These are phyloP conservation scores for Moringa oleifera DNA, from an alignment of 345 rosid species.

Conservation along the genomic window DNA sequence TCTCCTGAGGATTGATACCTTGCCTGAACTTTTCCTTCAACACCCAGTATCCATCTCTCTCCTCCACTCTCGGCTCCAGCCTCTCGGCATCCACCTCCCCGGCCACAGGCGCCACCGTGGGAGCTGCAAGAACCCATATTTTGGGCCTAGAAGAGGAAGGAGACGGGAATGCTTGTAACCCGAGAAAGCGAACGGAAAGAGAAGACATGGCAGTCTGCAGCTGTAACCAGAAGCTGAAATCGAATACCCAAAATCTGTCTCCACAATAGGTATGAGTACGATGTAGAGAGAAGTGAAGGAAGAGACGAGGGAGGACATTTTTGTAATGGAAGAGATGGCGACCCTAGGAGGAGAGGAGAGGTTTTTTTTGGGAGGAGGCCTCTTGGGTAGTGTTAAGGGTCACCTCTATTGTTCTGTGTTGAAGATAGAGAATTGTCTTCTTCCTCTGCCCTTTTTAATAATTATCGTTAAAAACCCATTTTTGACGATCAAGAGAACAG, in stretches of 20 bases:
- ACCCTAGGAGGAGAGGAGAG: conserved; percentile 15
- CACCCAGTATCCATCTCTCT: conserved; percentile 64
- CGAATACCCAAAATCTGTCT: background rate
- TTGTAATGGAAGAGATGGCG: conserved; percentile 37
- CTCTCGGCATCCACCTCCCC: conserved; percentile 39
- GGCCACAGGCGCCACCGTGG: conserved; percentile 22
- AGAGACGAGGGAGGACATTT: conserved; percentile 25
- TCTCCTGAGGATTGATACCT: conserved; percentile 87
- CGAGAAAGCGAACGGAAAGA: conserved; percentile 42
- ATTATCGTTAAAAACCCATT: too few species aligned
- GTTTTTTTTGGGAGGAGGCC: conserved; percentile 18
- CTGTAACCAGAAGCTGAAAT: background rate
- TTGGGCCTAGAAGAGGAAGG: conserved; percentile 35
- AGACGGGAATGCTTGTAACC: conserved; percentile 26
- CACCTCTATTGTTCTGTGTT: conserved; percentile 20
- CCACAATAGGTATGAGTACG: background rate
- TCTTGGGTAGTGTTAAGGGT: conserved; percentile 52
- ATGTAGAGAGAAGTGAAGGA: conserved; percentile 1
- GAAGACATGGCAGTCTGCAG: conserved; percentile 33
- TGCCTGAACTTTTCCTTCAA: conserved; percentile 82
- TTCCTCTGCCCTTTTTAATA: background rate
- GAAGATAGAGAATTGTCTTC: background rate
- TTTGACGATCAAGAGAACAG: too few species aligned
- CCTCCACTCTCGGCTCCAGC: conserved; percentile 79
- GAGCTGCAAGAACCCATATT: conserved; percentile 33